phyloP scores from a whole-genome alignment of 257 asterid genomes.

The Fraxinus excelsior region DNA sequence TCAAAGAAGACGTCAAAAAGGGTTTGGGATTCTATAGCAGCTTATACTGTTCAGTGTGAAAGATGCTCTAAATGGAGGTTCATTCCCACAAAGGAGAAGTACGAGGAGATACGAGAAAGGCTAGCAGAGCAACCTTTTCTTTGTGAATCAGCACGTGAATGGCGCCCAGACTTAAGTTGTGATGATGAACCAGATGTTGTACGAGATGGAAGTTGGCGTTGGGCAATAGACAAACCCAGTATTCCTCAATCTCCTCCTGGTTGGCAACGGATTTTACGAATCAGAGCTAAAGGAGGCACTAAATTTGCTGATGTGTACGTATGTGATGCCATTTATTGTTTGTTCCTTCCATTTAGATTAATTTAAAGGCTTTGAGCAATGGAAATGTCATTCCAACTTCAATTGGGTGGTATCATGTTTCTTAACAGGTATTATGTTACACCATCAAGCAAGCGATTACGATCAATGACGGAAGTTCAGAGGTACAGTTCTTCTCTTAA shows the following conservation, averaged over 20 bases:
- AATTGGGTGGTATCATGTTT: neutral
- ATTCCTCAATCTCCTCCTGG: constrained; percentile 1
- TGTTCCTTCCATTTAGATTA: constrained; percentile 5
- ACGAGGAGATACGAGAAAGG: constrained; percentile 71
- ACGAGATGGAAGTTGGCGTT: neutral
- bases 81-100: constrained; percentile 67
- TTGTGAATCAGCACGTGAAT: constrained; percentile 70
- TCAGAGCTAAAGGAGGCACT: constrained; percentile 10
- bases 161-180: constrained; percentile 70
- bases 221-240: constrained; percentile 6
- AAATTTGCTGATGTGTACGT: constrained; percentile 7
- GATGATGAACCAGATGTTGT: constrained; percentile 7
- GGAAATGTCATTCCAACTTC: neutral
- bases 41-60: constrained; percentile 50
- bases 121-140: constrained; percentile 55
- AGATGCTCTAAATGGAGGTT: constrained; percentile 81
- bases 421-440: constrained; percentile 3
- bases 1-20: constrained; percentile 17
- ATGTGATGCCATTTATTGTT: neutral
- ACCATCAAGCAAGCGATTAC: neutral
- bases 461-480: constrained; percentile 9
- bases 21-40: constrained; percentile 49
- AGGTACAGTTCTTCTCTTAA: neutral
- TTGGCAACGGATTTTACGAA: constrained; percentile 4
- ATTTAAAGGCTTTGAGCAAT: neutral